Conservation (phyloP, 2,329 filamentous ascomycete genomes). For the Talaromyces atroroseus region DNA sequence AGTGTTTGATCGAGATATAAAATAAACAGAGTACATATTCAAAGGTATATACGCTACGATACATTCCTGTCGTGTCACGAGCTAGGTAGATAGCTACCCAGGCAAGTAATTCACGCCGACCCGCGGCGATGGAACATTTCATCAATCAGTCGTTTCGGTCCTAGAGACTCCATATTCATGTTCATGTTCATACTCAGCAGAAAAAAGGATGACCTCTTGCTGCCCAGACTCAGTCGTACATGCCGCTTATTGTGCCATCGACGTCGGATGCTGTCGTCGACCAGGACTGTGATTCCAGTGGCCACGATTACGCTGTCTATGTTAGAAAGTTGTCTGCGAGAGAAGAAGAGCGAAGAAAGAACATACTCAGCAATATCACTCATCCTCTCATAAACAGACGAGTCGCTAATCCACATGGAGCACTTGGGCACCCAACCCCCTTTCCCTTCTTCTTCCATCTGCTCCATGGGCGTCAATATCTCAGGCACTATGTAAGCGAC, state of each 20-base stretch:
- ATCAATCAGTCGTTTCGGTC: conserved; percentile 57
- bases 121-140: conserved; percentile 56
- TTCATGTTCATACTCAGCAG: conserved; percentile 41
- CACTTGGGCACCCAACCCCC: conserved; percentile 89
- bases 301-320: conserved; percentile 69
- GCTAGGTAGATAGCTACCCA: background rate
- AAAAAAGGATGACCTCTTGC: conserved; percentile 39
- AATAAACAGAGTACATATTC: background rate
- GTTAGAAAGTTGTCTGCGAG: background rate
- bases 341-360: background rate
- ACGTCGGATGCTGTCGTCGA: conserved; percentile 85
- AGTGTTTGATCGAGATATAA: too few species aligned
- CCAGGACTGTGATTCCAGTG: conserved; percentile 80
- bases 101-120: conserved; percentile 18
- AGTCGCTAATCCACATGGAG: conserved; percentile 83
- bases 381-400: conserved; percentile 59
- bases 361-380: conserved; percentile 86
- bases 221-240: conserved; percentile 49
- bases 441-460: conserved; percentile 64
- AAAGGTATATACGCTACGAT: background rate
- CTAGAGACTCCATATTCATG: conserved; percentile 52
- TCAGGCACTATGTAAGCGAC: conserved; percentile 84
- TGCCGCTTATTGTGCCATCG: conserved; percentile 60
- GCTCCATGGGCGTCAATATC: conserved; percentile 64
- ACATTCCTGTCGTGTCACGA: background rate